phyloP scores from a whole-genome alignment of 305 asterid genomes.

The Fraxinus paxiana region DNA sequence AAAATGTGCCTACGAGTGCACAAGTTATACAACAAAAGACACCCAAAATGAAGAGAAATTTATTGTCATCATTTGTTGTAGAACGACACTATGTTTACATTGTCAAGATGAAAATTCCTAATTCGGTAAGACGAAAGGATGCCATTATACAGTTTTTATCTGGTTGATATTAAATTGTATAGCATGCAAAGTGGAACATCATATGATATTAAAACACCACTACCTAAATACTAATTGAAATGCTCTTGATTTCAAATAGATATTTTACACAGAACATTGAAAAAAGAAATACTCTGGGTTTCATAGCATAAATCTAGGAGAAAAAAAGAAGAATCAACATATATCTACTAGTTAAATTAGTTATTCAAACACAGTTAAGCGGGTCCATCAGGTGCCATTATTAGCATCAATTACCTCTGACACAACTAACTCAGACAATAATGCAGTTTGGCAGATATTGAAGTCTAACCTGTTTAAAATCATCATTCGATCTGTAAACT shows the following conservation, averaged over 20 bases:
- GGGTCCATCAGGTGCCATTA: slow-evolving; percentile 6
- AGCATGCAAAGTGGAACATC: not conserved
- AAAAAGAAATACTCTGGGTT: not conserved
- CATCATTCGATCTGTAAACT: slow-evolving; percentile 81
- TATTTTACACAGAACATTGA: not conserved
- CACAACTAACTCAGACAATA: not conserved
- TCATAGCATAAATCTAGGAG: not conserved
- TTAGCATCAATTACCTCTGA: not conserved
- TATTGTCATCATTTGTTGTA: not conserved
- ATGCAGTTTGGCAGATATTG: slow-evolving; percentile 22
- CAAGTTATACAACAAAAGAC: not conserved
- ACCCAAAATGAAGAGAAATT: not conserved
- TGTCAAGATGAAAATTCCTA: not conserved
- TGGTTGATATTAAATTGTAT: not conserved
- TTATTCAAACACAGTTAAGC: not conserved
- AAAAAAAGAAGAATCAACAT: not conserved
- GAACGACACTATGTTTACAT: not conserved
- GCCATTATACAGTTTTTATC: not conserved
- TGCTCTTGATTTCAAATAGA: not conserved
- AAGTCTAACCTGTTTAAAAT: slow-evolving; percentile 74
- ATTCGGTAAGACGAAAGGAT: not conserved
- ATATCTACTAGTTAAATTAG: slow-evolving; percentile 6
- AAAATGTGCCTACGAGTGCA: not conserved
- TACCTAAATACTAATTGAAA: not conserved
- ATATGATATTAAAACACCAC: not conserved